Evolutionary conservation across 2,329 filamentous ascomycete species (phyloP).

Genomic region (Hypoxylon sp.): DNA sequence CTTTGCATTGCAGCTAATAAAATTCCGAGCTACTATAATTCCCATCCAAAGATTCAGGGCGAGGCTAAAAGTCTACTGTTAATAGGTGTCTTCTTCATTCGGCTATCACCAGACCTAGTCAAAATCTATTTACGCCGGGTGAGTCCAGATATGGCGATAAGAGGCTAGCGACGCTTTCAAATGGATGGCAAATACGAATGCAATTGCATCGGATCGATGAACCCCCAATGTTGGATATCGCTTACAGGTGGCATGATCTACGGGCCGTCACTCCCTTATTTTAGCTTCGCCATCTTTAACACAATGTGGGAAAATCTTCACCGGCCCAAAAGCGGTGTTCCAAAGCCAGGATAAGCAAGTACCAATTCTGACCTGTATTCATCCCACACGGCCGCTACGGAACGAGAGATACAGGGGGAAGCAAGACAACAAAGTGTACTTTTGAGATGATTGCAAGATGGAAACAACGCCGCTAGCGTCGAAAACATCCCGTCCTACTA

Average conservation of each 20-base stretch:
- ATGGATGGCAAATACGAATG: not conserved
- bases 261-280: not conserved
- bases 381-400: not conserved
- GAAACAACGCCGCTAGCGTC: not conserved
- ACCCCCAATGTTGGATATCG: slow-evolving; percentile 10
- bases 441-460: not conserved
- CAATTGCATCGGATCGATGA: slow-evolving; percentile 3
- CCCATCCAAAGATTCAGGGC: not conserved
- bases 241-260: slow-evolving; percentile 21
- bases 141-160: not conserved
- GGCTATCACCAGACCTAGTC: not conserved
- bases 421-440: not conserved
- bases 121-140: not conserved
- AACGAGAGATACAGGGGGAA: not conserved
- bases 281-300: not conserved
- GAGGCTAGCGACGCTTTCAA: not conserved
- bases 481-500: slow-evolving; percentile 4
- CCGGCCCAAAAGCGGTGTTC: not conserved
- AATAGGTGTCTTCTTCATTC: not conserved
- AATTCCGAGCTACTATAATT: not conserved
- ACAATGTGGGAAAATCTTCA: not conserved
- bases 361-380: not conserved
- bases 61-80: not conserved
- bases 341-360: not conserved
- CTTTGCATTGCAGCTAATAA: not conserved